Percentiles rank a stretch among this genome's conserved stretches.
These are phyloP conservation scores for Fusarium setosum DNA, from an alignment of 2,329 filamentous ascomycete species.

Conservation along the genomic window DNA sequence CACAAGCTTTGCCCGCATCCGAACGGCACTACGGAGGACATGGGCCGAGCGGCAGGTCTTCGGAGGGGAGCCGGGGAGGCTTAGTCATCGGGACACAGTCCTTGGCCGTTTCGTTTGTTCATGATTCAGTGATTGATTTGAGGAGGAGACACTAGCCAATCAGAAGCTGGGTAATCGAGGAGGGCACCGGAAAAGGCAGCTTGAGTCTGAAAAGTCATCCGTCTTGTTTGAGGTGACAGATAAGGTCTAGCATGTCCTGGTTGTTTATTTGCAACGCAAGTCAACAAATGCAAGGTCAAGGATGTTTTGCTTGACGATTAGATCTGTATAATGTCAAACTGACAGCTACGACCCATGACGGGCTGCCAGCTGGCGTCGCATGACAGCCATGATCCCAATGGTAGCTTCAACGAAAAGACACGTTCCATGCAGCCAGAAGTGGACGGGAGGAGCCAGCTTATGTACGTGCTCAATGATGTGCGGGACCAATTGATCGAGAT, in stretches of 20 bases:
- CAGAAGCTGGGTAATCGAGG: neutral
- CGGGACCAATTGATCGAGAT: neutral
- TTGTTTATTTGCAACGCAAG: conserved; percentile 9
- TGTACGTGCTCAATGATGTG: neutral
- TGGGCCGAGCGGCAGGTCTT: conserved; percentile 31
- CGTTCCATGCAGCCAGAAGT: too few relatives aligned
- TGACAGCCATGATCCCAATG: neutral
- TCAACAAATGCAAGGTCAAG: conserved; percentile 6
- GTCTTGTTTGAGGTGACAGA: too few relatives aligned
- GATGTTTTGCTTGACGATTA: neutral
- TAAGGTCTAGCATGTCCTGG: neutral
- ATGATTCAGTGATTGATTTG: neutral
- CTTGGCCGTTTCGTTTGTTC: neutral
- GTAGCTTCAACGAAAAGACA: too few relatives aligned
- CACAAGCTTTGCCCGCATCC: conserved; percentile 30
- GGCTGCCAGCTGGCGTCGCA: conserved; percentile 22
- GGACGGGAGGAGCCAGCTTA: neutral
- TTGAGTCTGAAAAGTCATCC: neutral
- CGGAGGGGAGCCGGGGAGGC: conserved; percentile 21
- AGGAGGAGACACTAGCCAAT: conserved; percentile 15
- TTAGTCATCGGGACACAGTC: conserved; percentile 24
- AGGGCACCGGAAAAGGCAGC: neutral
- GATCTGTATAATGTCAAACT: neutral
- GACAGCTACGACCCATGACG: neutral
- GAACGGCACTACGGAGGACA: conserved; percentile 28